Evolutionary conservation across 2,329 filamentous ascomycete genomes (phyloP), one percentile per base, ranked within the genome.

Genomic region (Botrytis cinerea): DNA sequence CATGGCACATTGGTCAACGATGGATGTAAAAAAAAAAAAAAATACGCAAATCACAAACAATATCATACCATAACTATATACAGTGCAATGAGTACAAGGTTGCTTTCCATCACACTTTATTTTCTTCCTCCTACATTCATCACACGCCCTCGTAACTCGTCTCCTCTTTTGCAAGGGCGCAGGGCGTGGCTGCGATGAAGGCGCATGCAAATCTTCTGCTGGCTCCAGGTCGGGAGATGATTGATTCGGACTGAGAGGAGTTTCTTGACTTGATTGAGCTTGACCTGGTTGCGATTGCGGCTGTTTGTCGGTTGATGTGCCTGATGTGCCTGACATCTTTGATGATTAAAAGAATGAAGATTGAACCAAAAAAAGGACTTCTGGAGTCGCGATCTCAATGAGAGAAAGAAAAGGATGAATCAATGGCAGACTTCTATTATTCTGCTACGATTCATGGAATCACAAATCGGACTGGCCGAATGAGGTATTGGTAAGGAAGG

Each of bases 11-110:
- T 59, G 40, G 71, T 73, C 63, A 73, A 73, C 20, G 48, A 48
- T 51, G 16, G n/a, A 16, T 61, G 57, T 72, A 20, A 22, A 38
- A 38, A 38, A 6, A 38, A 38, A 8, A 35, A 38, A 38, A 64
- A 43, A 69, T 63, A n/a, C n/a, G n/a, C 4, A 46, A 28, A 40
- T 40, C 45, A 63, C 60, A 63, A 32, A n/a, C 35, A 73, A 35
- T 45, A 61, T 61, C 87, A 81, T 87, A 98, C 96, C 95, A 86
- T 99, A 99, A 82, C 94, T 98, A 83, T 99, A 99, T 68, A 98
- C 94, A 18, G 95, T 97, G 82, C 96, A 99, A 83, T 98, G 96
- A 0, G 95, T 98, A 83, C 93, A 96, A 16, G 93, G 93, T 81
- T 95, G 92, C 82, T 94, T 94, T 78, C 72, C 93, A 81, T 95